phyloP scores from a whole-genome alignment of 2,329 filamentous ascomycete species.

The Alternaria brassicicola region DNA sequence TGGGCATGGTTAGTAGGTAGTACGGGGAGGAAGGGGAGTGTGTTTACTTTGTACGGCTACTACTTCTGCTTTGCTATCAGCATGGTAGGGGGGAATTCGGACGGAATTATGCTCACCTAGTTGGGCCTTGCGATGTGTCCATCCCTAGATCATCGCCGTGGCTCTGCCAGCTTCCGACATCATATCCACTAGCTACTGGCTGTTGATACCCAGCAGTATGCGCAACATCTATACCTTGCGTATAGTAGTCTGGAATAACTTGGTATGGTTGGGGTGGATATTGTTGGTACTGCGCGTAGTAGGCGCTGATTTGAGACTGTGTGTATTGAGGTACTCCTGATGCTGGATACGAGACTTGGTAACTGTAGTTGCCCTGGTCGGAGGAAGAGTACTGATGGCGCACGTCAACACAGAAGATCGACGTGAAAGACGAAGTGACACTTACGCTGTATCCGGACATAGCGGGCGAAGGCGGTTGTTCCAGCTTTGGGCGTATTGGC shows the following conservation, averaged over 20 bases:
- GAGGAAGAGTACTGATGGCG: conserved; percentile 26
- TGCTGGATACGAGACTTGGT: conserved; percentile 18
- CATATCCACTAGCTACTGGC: conserved; percentile 15
- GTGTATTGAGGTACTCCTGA: conserved; percentile 38
- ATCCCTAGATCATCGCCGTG: conserved; percentile 8
- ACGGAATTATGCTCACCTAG: conserved; percentile 9
- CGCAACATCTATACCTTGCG: conserved; percentile 17
- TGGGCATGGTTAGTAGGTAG: conserved; percentile 3
- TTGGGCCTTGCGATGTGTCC: conserved; percentile 9
- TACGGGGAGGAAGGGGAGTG: background rate
- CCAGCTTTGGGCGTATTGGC: conserved; percentile 22
- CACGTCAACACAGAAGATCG: background rate
- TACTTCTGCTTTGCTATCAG: conserved; percentile 14
- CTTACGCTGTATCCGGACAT: conserved; percentile 38
- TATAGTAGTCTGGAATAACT: conserved; percentile 33
- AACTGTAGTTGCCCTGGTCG: conserved; percentile 28
- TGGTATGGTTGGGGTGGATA: conserved; percentile 40
- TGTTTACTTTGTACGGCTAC: conserved; percentile 28
- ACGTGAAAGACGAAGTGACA: background rate
- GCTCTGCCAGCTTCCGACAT: conserved; percentile 16
- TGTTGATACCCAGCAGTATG: conserved; percentile 17
- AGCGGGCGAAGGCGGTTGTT: conserved; percentile 24
- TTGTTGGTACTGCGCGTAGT: conserved; percentile 39
- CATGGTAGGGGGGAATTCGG: background rate
- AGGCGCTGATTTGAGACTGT: conserved; percentile 38